A percentile compares a stretch with the other conserved stretches of the same genome.
phyloP scores from a whole-genome alignment of 768 basidiomycete species.

The Pisolithus albus region DNA sequence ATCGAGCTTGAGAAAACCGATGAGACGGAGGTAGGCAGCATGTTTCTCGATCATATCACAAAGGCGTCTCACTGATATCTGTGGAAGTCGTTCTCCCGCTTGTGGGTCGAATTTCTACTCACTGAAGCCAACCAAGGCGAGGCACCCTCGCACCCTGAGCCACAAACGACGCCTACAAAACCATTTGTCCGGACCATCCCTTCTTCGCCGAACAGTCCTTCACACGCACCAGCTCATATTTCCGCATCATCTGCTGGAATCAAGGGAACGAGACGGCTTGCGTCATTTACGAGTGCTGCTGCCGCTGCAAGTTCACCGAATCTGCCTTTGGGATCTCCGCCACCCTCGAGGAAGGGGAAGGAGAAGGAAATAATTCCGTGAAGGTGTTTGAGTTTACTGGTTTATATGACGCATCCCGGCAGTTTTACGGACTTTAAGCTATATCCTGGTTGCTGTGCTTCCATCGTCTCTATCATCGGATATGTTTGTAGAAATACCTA shows the following conservation, averaged over 20 bases:
- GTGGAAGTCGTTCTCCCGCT: conserved; percentile 84
- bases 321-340: conserved; percentile 24
- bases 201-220: conserved; percentile 36
- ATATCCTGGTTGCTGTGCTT: neutral
- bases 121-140: conserved; percentile 66
- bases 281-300: conserved; percentile 31
- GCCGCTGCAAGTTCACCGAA: conserved; percentile 37
- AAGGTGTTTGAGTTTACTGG: neutral
- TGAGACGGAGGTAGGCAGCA: conserved; percentile 64
- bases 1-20: conserved; percentile 71
- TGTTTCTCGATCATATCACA: neutral
- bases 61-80: neutral
- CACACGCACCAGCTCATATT: conserved; percentile 17
- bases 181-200: conserved; percentile 8
- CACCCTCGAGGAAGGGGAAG: conserved; percentile 43
- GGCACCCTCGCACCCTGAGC: conserved; percentile 18
- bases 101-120: conserved; percentile 97
- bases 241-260: conserved; percentile 15
- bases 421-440: neutral
- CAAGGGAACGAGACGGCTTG: conserved; percentile 31
- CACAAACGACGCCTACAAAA: conserved; percentile 9
- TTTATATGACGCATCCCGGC: conserved; percentile 2
- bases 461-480: neutral
- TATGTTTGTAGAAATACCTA: neutral
- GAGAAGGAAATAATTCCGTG: conserved; percentile 29